Conservation (phyloP, 805 yeast genomes). For the Yarrowia phangngaensis region DNA sequence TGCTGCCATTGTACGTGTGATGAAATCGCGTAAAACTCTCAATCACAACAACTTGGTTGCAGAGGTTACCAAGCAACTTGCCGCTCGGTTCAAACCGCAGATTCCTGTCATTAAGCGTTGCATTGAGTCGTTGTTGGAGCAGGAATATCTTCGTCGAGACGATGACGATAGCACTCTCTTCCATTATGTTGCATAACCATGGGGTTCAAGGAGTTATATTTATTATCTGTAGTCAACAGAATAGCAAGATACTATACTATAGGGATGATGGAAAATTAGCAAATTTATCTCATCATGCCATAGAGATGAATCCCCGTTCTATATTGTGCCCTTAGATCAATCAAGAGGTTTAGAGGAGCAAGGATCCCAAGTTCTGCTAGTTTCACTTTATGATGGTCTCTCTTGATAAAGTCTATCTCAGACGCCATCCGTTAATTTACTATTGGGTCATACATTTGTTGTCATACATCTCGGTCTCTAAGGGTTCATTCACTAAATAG, state of each 20-base stretch:
- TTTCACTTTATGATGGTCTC: no score
- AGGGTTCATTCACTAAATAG: no score
- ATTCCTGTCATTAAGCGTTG: conserved; percentile 65
- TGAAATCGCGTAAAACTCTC: conserved; percentile 66
- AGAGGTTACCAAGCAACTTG: conserved; percentile 58
- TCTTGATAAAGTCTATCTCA: no score
- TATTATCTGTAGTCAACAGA: background rate
- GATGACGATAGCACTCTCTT: conserved; percentile 56
- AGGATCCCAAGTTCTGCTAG: no score
- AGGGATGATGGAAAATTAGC: background rate
- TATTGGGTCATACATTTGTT: no score
- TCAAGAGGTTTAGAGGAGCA: no score
- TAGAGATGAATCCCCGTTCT: no score
- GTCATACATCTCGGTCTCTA: no score
- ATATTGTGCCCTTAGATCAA: no score
- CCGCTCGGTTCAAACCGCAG: conserved; percentile 64
- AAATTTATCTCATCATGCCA: background rate
- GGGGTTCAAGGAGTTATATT: background rate
- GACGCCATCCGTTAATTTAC: no score
- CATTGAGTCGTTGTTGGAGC: conserved; percentile 68
- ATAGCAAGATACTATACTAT: no score
- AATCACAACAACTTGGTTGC: conserved; percentile 63
- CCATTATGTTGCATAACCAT: conserved; percentile 56
- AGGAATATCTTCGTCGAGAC: conserved; percentile 76
- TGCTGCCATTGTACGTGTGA: conserved; percentile 83